Evolutionary conservation across 2,329 filamentous ascomycete species (phyloP), one percentile per base, ranked within the genome.

Genomic region (Parasarocladium wereldwijsianum): DNA sequence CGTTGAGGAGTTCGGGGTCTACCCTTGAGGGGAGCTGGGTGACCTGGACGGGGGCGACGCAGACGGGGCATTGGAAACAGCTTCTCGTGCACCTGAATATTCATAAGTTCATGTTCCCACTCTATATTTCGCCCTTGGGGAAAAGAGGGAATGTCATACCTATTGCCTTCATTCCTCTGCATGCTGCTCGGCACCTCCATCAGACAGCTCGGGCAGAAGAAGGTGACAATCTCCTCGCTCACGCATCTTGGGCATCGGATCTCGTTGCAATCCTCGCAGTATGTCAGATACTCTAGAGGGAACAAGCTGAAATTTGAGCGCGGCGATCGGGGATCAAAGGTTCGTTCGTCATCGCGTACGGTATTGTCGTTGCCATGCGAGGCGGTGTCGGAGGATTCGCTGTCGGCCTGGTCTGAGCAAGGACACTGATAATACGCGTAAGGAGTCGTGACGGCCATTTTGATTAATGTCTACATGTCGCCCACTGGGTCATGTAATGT

Each of bases 221-320:
- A 94, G 32, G 83, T 90, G 27, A 93, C 76, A 32, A 93, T 85
- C 57, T 98, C 90, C 49, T 98, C 90, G 27, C 77, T 71, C 32
- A 92, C 81, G 47, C 90, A 98, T 57, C 85, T 68, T 5, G 84
- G 82, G 50, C 90, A 98, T 41, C 90, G 80, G 37, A 96, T 93
- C 54, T 93, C 80, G 50, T 93, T 84, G 52, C 90, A 98, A 51
- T 96, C 90, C 49, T 93, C 87, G 60, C 90, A 98, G 60, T 93
- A 98, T 23, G 96, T 68, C 16, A 98, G 70, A 49, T 94, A 77
- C 47, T 96, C 87, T 25, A 94, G 74, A 1, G 90, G 87, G 47
- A 87, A 94, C 18, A 98, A 64, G 40, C 84, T 86, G 62, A 84
- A 96, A 51, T 85, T 90, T 34, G 90, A 81, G 21, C 86, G 76